These are phyloP conservation scores for Brassica napus DNA, from an alignment of 345 rosid genomes.

Conservation along the genomic window Da-Ae NC_063444.1:41921501-41922000, in stretches of 20 bases:
- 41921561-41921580: not conserved
- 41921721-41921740: constrained; percentile 3
- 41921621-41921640: not conserved
- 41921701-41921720: not conserved
- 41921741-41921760: constrained; percentile 32
- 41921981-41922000: constrained; percentile 73
- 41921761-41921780: constrained; percentile 47
- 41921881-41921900: constrained; percentile 90
- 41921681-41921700: not conserved
- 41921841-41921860: constrained; percentile 86
- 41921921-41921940: constrained; percentile 84
- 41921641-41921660: constrained; percentile 6
- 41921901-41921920: constrained; percentile 88
- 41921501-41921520: not conserved
- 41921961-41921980: constrained; percentile 86
- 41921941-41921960: constrained; percentile 94
- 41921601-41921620: not conserved
- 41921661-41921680: constrained; percentile 1
- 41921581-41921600: constrained; percentile 6
- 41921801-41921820: constrained; percentile 59
- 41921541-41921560: not conserved
- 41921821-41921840: constrained; percentile 63
- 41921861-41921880: constrained; percentile 55
- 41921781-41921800: constrained; percentile 28
- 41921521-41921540: not conserved